Conservation (phyloP, 306 rosid species). For the Cicer arietinum region DNA sequence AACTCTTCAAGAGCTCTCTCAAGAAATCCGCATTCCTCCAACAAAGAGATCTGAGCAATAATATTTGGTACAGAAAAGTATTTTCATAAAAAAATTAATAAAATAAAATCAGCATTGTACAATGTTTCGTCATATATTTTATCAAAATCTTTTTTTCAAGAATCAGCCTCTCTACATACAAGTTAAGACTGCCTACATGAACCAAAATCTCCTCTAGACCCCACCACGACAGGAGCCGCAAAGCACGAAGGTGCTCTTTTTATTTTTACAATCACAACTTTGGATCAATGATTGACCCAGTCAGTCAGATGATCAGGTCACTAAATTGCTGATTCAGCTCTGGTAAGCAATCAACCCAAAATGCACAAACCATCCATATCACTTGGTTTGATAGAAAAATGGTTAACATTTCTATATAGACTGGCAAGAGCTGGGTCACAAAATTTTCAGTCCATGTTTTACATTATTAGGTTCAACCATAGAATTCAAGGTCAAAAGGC, state of each 20-base stretch:
- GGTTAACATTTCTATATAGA: slow-evolving; percentile 12
- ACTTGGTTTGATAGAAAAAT: slow-evolving; percentile 18
- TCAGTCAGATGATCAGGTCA: slow-evolving; percentile 24
- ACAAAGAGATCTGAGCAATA: slow-evolving; percentile 71
- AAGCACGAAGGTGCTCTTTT: neutral
- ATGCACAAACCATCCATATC: slow-evolving; percentile 17
- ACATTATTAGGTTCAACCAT: slow-evolving; percentile 16
- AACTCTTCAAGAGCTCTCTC: slow-evolving; percentile 91
- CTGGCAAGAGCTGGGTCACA: neutral
- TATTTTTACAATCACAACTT: neutral
- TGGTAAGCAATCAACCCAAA: slow-evolving; percentile 6
- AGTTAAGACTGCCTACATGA: slow-evolving; percentile 2
- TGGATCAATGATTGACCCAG: neutral
- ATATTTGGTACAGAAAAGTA: slow-evolving; percentile 30
- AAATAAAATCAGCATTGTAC: slow-evolving; percentile 22
- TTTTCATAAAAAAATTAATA: neutral
- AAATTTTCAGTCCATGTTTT: slow-evolving; percentile 13
- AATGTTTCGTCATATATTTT: neutral
- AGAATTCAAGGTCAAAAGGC: neutral
- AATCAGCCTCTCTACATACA: slow-evolving; percentile 9
- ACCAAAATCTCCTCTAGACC: neutral
- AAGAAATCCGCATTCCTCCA: slow-evolving; percentile 76
- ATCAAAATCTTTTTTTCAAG: slow-evolving; percentile 2
- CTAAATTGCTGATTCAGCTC: slow-evolving; percentile 1
- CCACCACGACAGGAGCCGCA: neutral